Base-by-base conservation (phyloP, 1,284 basidiomycete species). In the Pyrrhoderma noxium region DNA sequence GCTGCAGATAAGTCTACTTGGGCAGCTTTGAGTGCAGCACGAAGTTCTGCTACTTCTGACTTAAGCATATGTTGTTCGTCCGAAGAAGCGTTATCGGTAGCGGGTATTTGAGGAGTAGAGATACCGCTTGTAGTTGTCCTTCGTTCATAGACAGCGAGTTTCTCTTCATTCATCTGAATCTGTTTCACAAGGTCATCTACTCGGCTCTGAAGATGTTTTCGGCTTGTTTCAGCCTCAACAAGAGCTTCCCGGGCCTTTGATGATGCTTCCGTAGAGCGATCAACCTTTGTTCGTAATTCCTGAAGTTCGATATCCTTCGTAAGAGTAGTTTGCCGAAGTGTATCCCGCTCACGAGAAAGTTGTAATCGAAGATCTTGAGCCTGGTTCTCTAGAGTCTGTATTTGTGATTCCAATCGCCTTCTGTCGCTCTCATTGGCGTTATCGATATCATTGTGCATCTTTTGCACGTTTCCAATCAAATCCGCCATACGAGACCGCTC, bases 371-470 rank as follows among this genome's bases (percentile, higher is more conserved):
- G 67, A 62, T 90, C 89, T 66, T 85, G 80, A 87, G 76, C 78
- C 61, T 93, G 89, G 25, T 70, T 71, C 64, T 93, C 89, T 49
- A 94, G 68, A 64, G 85, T 75, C 59, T 88, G 80, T 35, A 93
- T 69, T 57, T 93, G 84, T 54, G 73, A 80, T 66, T 96, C 93
- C 27, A 95, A 69, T 14, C 89, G 79, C 19, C 80, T 72, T 11
- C 87, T 77, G 60, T 91, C 87, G 56, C 91, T 93, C 59, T 84
- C 80, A 8, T 84, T 82, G 0, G 86, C 85, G 36, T 82, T 77
- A 62, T 95, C 92, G 13, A 90, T 74, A 61, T 96, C 93, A 51
- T 79, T 79, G 60, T 92, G 89, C 81, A 97, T 92, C 61, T 79
- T 85, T 66, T 92, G 89, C 23, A 94, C 82, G 60, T 89, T 94